A percentile compares a stretch with the other conserved stretches of the same genome.
phyloP scores from a whole-genome alignment of 2,329 filamentous ascomycete genomes.

The Epichloe gansuensis region DNA sequence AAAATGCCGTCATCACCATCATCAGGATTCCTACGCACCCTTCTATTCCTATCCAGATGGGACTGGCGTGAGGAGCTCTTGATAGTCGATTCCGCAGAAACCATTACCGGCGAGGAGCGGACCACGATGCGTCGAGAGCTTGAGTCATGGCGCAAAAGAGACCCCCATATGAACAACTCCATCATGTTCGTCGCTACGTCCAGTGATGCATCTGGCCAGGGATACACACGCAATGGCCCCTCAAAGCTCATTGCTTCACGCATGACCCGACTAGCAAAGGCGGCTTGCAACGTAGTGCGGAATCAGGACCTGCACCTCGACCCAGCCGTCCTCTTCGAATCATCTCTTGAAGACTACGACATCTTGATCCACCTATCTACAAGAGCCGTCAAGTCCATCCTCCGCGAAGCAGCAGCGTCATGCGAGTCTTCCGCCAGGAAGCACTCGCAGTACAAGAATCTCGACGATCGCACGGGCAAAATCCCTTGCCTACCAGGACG shows the following conservation, averaged over 20 bases:
- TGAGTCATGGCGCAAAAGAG: slow-evolving; percentile 74
- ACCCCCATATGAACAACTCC: slow-evolving; percentile 76
- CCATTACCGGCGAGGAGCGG: slow-evolving; percentile 49
- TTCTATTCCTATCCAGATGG: slow-evolving; percentile 74
- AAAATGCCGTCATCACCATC: slow-evolving; percentile 60
- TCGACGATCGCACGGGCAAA: slow-evolving; percentile 46
- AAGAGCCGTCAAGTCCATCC: slow-evolving; percentile 33
- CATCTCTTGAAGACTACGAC: slow-evolving; percentile 67
- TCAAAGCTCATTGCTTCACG: slow-evolving; percentile 74
- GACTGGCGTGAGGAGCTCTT: slow-evolving; percentile 82
- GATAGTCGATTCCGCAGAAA: slow-evolving; percentile 57
- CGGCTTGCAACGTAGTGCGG: slow-evolving; percentile 52
- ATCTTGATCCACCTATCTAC: slow-evolving; percentile 63
- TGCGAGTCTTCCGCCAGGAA: slow-evolving; percentile 23
- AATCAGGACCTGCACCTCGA: slow-evolving; percentile 41
- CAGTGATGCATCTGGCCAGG: slow-evolving; percentile 63
- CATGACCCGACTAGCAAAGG: slow-evolving; percentile 70
- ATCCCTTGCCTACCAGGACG: slow-evolving; percentile 38
- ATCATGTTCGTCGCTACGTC: slow-evolving; percentile 74
- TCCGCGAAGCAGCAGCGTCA: slow-evolving; percentile 23
- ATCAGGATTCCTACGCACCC: slow-evolving; percentile 69
- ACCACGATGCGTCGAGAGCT: slow-evolving; percentile 57
- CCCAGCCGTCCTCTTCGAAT: slow-evolving; percentile 49
- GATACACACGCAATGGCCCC: slow-evolving; percentile 62
- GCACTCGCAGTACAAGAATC: slow-evolving; percentile 65